Evolutionary conservation across 1,284 basidiomycete genomes (phyloP).

Genomic region (Pulveroboletus sp.): DNA sequence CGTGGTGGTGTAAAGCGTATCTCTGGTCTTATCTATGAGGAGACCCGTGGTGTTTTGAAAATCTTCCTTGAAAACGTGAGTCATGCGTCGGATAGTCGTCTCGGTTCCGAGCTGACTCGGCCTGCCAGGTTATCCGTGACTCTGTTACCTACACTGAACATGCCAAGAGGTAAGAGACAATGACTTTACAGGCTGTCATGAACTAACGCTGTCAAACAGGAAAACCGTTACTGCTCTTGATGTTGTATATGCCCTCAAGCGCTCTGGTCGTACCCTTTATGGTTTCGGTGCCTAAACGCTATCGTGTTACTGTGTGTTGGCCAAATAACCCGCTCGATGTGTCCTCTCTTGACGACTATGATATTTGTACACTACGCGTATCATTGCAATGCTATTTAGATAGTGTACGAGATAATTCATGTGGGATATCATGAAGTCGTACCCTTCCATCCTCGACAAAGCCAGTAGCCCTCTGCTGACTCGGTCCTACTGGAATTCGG

Average conservation of each 20-base stretch:
- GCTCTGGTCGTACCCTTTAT: slow-evolving; percentile 77
- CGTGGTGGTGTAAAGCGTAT: slow-evolving; percentile 87
- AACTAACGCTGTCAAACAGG: slow-evolving; percentile 31
- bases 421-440: background rate
- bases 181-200: background rate
- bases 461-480: slow-evolving; percentile 72
- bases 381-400: slow-evolving; percentile 3
- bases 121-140: slow-evolving; percentile 79
- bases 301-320: slow-evolving; percentile 9
- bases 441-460: slow-evolving; percentile 60
- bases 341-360: slow-evolving; percentile 6
- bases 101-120: slow-evolving; percentile 41
- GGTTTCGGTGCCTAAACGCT: slow-evolving; percentile 65
- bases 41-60: slow-evolving; percentile 83
- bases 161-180: slow-evolving; percentile 59
- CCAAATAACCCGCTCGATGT: background rate
- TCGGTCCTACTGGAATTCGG: slow-evolving; percentile 64
- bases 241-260: slow-evolving; percentile 83
- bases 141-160: slow-evolving; percentile 91
- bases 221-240: slow-evolving; percentile 85
- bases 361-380: slow-evolving; percentile 16
- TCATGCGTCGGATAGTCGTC: background rate
- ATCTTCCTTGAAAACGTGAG: slow-evolving; percentile 67
- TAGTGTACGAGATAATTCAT: background rate
- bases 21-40: slow-evolving; percentile 81